Base-by-base conservation (phyloP, 805 yeast species). In the Phaffomyces thermotolerans region DNA sequence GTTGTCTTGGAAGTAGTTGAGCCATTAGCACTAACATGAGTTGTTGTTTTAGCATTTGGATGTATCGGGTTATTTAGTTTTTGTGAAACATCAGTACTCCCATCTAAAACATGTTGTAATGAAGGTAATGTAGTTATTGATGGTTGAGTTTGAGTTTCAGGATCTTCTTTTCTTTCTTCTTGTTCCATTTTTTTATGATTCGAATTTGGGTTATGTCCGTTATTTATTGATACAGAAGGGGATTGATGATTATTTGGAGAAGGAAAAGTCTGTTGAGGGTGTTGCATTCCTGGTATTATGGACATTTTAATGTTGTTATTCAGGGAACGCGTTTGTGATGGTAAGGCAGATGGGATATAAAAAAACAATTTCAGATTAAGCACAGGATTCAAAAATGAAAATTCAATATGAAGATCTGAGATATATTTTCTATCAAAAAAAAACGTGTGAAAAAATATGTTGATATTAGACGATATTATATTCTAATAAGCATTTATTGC, bases 1-100 rank as follows among this genome's bases (percentile, higher is more conserved):
- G 76, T 79, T 15, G 80, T 71, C 52, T 78, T 79, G 15, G 82
- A 70, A n/a, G 84, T 78, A 22, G 83, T 75, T 33, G 81, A 69
- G 25, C 84, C 84, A 53, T 77, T 78, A 23, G 69, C 66, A 29
- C 76, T 69, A 31, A 78, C 73, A 12, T 68, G 68, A 2, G 73
- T 62, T 9, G 81, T 78, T 4, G 81, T 68, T 57, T 78, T 79
- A 5, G 81, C 83, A 59, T 79, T 79, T 18, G 84, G 84, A 35
- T 52, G 55, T 4, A 48, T 46, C 2, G 58, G 57, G 33, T 51
- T 52, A 18, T 39, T 39, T 4, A 37, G 8, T 20, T 34, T 18
- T 17, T 15, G 20, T 10, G 17, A 17, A 8, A 20, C 22, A 20
- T 30, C 41, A 18, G 45, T 18, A 24, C 23, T 37, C 18, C 23